Base-by-base conservation (phyloP, 371 early-diverging fungal genomes). In the Mortierella sp. region DNA sequence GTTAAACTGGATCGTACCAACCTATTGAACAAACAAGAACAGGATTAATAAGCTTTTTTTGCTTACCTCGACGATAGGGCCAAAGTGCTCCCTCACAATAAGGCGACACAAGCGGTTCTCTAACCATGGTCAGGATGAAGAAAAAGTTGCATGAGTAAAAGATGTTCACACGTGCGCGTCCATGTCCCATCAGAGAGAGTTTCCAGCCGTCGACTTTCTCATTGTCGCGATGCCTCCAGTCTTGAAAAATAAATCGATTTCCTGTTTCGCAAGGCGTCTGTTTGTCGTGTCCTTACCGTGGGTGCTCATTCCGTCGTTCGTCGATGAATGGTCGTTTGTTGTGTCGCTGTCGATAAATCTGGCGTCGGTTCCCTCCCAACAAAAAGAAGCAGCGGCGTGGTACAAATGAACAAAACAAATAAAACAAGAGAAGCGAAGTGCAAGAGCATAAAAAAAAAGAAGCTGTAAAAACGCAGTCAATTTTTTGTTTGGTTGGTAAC, bases 31-130 rank as follows among this genome's bases (percentile, higher is more conserved):
- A 14, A 26, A 13, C 26, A 26, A 26, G 10, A 22, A 0, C 13
- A 55, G 52, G 29, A n/a, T n/a, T n/a, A n/a, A n/a, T n/a, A n/a
- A n/a, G n/a, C n/a, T n/a, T 66, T 34, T 48, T 47, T 7, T 14
- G 4, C 65, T 40, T 85, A 90, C 92, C 87, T 92, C 89, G 29
- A 90, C 92, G 43, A 90, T 86, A 14, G 90, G 88, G 19, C 93
- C 94, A 85, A 90, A 93, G 74, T 92, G 91, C 75, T 93, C 91
- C 73, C 79, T 73, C 41, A 93, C 71, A 67, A 93, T 90, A 47
- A 86, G 85, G 67, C 81, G 80, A 64, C 90, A 88, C 79, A 91
- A 80, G 0, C 78, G 71, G 55, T 75, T 82, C 58, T 82, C 83
- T 81, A 73, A 6, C 34, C 58, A 58, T 6, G 31, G 58, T 58